Evolutionary conservation across 257 asterid genomes (phyloP), one percentile per base, ranked within the genome.

Genomic region (Fraxinus americana): DNA sequence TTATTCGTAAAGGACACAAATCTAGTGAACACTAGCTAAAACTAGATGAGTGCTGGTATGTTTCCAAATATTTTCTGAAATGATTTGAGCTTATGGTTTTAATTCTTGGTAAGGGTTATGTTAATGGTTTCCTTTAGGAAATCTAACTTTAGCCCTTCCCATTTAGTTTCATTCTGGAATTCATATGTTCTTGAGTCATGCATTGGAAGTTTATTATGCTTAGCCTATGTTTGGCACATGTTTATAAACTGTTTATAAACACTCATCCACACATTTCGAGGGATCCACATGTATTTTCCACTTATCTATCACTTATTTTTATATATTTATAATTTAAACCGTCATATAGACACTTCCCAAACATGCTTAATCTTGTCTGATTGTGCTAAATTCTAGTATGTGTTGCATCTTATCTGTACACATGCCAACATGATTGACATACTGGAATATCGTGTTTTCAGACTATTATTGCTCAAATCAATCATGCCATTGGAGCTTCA

Each of bases 401-500:
- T 25, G 23, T 78, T 66, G 19, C 74, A 13, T 81, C 61, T 63
- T 76, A 32, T 80, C 32, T 35, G 39, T 36, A 27, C 73, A 77
- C 75, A 63, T 34, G 34, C 27, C 23, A 27, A 39, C 59, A 38
- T 77, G 67, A 71, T 74, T 52, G 74, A 78, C 52, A 29, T 66
- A 21, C 57, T 65, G 63, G 16, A 74, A 27, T 57, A 50, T 67
- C 67, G 7, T 43, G 6, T 75, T 84, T 89, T 68, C 86, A 93
- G 97, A 79, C 93, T 65, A 79, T 93, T 57, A 50, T 94, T 39
- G 75, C 94, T 59, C 92, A 86, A 83, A 89, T 94, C 50, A 94
- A 94, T 82, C 98, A 94, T 70, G 98, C 91, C 29, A 94, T 94
- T 78, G 98, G 98, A 85, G 98, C 97, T 71, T 21, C 90, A 30